Evolutionary conservation across 116 monocot genomes (phyloP), one percentile per base, ranked within the genome.

Genomic region (Posidonia oceanica): DNA sequence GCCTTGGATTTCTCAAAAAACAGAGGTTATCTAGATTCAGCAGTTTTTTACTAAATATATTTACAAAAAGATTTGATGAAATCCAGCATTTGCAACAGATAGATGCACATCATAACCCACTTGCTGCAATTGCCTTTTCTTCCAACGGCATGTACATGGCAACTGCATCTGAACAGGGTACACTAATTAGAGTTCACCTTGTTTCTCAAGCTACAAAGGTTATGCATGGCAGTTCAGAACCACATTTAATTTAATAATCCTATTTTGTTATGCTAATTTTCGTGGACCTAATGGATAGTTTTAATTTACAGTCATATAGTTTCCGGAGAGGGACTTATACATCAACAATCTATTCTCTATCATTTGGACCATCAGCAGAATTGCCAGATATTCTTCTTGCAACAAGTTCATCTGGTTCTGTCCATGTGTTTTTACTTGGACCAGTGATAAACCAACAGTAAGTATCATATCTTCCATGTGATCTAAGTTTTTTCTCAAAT

Each of bases 181-280:
- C 96, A 70, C 77, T 91, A 61, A 79, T 96, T 54, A 88, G 91
- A 74, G 96, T 96, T 23, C 91, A 88, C 75, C 83, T 91, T 21
- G 96, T 96, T 76, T 84, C 88, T 29, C 88, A 96, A 83, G 85
- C 91, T 63, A 91, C 96, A 40, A 86, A 96, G 85, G 96, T 91
- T 36, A 17, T 38, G 29, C 48, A 52, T 36, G 36, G 16, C 10
- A 48, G 11, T 7, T 52, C 4, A 14, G 15, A 17, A 56, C 17
- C 37, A 23, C 16, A 22, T 39, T 56, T 29, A 21, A 17, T 68
- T 36, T 48, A 53, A 6, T 16, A 15, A 18, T 7, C n/a, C 16
- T 58, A 23, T 68, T 15, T n/a, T 66, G 42, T 39, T 13, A 17
- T 40, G 16, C 41, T 64, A 39, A 8, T 12, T 60, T 10, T 60